Conservation (phyloP, 2,329 filamentous ascomycete species). For the Aspergillus carbonarius region DNA sequence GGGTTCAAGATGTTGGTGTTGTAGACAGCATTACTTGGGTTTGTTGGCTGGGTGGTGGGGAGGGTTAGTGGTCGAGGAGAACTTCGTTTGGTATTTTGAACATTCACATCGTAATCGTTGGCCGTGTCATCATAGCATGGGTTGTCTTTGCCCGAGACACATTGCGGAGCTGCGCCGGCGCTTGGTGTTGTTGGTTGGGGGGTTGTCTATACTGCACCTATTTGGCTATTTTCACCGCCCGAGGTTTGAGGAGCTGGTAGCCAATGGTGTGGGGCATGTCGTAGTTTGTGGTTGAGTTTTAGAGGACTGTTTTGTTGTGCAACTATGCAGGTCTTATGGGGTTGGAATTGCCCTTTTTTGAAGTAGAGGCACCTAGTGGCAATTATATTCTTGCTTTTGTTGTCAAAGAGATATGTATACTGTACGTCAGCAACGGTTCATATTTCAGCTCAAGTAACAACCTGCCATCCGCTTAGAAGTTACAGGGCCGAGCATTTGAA, state of each 20-base stretch:
- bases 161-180: constrained; percentile 3
- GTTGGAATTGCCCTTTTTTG: background rate
- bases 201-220: constrained; percentile 10
- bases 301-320: background rate
- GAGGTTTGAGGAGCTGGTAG: background rate
- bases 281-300: background rate
- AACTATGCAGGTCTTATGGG: background rate
- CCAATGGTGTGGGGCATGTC: background rate
- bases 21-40: background rate
- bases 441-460: too few species aligned
- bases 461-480: too few species aligned
- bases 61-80: background rate
- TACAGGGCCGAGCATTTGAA: too few species aligned
- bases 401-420: too few species aligned
- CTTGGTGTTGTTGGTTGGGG: background rate
- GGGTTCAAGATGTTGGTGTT: background rate
- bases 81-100: background rate
- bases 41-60: background rate
- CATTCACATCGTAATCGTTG: constrained; percentile 2
- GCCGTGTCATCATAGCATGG: constrained; percentile 1
- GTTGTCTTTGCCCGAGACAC: background rate
- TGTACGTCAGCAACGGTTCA: too few species aligned
- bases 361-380: background rate
- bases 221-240: background rate
- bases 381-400: too few species aligned